Base-by-base conservation (phyloP, 352 stramenopile genomes). In the Phytophthora pluvialis region DNA sequence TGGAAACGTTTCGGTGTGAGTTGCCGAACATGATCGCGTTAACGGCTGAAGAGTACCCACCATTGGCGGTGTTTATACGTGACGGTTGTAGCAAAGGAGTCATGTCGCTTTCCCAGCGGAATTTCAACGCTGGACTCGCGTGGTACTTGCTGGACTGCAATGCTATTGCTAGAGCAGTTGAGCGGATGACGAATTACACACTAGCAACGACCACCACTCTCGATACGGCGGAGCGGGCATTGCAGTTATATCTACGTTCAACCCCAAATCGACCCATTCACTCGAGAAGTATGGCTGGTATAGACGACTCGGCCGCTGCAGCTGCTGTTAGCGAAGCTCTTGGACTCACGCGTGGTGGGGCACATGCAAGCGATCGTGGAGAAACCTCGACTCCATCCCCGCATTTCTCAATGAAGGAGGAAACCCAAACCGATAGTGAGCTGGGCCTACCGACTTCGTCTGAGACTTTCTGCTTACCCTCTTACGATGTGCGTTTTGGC, bases 131-230 rank as follows among this genome's bases (percentile, higher is more conserved):
- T 7, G 83, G 71, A 3, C 56, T 92, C 0, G 79, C 89, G 6
- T 94, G 83, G 86, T 93, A 94, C 46, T 62, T 94, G 15, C 74
- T 91, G 44, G 86, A 93, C 45, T 89, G 79, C 49, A 76, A 75
- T 48, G 58, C 75, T 7, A 57, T 94, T 25, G 64, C 70, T 5
- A 78, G 75, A 38, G 80, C 73, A 7, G 64, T 94, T 25, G 63
- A 70, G 3, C 57, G 80, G 26, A 83, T 94, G 49, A 48, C 62
- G 0, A 72, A 60, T 12, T 81, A 88, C 25, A 48, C 57, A 2
- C 31, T 74, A 12, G 77, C 83, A 10, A 76, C 51, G 21, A 51
- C 33, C 6, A 81, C 70, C 21, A 83, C 73, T 0, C 28, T 44
- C 4, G 59, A 64, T 0, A 83, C 73, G 35, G 83, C 72, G 13